Evolutionary conservation across 805 yeast species (phyloP), one percentile per base, ranked within the genome.

Genomic region (Wickerhamiella shivajii): DNA sequence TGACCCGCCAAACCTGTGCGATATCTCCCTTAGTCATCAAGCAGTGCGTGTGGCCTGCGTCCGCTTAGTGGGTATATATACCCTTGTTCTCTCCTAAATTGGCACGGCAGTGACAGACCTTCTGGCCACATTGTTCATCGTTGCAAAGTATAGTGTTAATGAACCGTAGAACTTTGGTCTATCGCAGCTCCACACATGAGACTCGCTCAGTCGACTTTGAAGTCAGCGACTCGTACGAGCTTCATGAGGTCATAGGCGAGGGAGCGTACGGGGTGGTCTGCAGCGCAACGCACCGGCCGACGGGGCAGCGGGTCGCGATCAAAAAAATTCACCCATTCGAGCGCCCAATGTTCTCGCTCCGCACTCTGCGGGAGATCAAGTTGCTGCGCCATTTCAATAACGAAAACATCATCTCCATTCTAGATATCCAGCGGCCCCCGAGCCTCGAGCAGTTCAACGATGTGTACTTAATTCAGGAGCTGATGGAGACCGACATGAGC

Each of bases 401-500:
- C 59, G 96, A 87, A 52, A 87, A 87, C 58, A 84, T 87, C 51
- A 80, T 87, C 36, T 71, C 85, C 33, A 76, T 87, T 11, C 67
- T 85, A 47, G 96, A 90, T 47, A 77, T 87, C 33, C 95, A 85
- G 55, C 67, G 77, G 44, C 97, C 97, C 1, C 64, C 67, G 26
- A 66, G 69, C 38, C 78, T 69, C 52, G 87, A 80, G 22, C 57
- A 69, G 31, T 83, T 87, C 53, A 69, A 72, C 41, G 96, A 85
- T 50, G 93, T 87, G 18, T 87, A 87, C 54, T 63, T 87, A 28
- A 79, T 56, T 24, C 60, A 56, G 45, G 98, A 87, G 57, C 63
- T 87, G 47, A 90, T 90, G 97, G 97, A 87, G 55, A 87, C 97
- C 57, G 98, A 90, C 56, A 77, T 90, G 83, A 95, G 87, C 57